Evolutionary conservation across 192 early-diverging fungal genomes (phyloP).

Genomic region (Linnemannia exigua): DNA sequence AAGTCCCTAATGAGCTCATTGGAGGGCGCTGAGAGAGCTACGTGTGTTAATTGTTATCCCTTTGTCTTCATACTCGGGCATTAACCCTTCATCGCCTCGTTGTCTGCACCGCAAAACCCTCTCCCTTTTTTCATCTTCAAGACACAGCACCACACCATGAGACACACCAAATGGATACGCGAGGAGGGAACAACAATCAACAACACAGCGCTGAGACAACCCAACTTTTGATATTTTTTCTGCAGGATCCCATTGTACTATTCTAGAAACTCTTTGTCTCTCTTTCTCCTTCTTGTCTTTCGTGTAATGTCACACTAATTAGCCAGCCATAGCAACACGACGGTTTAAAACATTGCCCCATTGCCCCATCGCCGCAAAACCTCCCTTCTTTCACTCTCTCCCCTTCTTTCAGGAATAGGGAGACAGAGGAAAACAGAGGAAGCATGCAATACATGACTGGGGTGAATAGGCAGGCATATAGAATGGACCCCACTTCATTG

Average conservation of each 20-base stretch:
- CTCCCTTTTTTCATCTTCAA: too few species aligned
- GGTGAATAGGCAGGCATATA: not conserved
- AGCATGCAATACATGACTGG: too few species aligned
- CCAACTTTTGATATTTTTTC: not conserved
- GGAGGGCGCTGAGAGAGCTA: too few species aligned
- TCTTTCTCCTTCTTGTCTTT: not conserved
- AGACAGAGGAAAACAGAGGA: not conserved
- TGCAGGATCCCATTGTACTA: not conserved
- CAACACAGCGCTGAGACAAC: constrained; percentile 6
- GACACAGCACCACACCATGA: too few species aligned
- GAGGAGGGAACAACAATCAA: constrained; percentile 1
- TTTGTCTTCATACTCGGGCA: too few species aligned
- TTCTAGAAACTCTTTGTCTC: not conserved
- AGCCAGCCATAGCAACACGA: too few species aligned
- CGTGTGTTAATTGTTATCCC: too few species aligned
- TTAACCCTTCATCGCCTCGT: too few species aligned
- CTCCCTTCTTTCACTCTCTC: not conserved
- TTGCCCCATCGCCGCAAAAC: not conserved
- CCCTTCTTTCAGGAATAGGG: not conserved
- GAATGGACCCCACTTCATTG: not conserved
- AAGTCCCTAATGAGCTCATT: too few species aligned
- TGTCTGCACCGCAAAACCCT: too few species aligned
- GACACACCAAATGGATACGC: not conserved
- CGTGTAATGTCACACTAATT: too few species aligned
- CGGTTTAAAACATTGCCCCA: not conserved